Evolutionary conservation across 805 yeast genomes (phyloP), one percentile per base, ranked within the genome.

Genomic region (Candida piceae): DNA sequence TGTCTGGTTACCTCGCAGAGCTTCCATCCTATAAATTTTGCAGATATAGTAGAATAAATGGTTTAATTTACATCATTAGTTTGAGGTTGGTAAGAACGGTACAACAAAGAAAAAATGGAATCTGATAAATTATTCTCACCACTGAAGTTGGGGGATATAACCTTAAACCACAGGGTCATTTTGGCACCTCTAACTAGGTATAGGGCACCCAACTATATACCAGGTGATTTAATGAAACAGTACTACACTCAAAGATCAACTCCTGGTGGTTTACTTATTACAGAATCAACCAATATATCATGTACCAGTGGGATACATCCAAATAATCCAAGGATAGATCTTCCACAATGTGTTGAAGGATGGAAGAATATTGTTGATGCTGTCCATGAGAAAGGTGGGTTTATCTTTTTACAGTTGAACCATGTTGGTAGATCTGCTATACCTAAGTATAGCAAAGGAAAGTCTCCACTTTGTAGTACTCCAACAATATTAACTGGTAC

Each of bases 121-220:
- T 26, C 29, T 15, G 45, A 44, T 29, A 31, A 35, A 17, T 35
- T 50, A 9, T 69, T 68, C 59, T 53, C 58, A 30, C 71, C 71
- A 26, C 50, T 67, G 35, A 54, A 60, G 42, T 42, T 70, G 35
- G 72, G 71, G 31, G 45, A 56, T 31, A 40, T 48, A 20, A 38
- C 41, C n/a, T 41, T 69, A 29, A 32, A 50, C 12, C 66, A 71
- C 53, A 54, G 75, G 29, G 48, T 70, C 16, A 70, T 60, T 4
- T 44, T 63, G 32, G 70, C 78, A 2, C 79, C 80, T 13, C 52
- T 71, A 44, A 72, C 78, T 18, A 59, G 79, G 40, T 34, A 48
- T 39, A 58, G 77, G 32, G 59, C 63, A 28, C 48, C 50, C 4
- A 41, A 51, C n/a, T 27, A 19, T 34, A 40, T 49, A 6, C 67